Evolutionary conservation across 2,329 filamentous ascomycete genomes (phyloP), one percentile per base, ranked within the genome.

Genomic region (Kalmusia sp.): DNA sequence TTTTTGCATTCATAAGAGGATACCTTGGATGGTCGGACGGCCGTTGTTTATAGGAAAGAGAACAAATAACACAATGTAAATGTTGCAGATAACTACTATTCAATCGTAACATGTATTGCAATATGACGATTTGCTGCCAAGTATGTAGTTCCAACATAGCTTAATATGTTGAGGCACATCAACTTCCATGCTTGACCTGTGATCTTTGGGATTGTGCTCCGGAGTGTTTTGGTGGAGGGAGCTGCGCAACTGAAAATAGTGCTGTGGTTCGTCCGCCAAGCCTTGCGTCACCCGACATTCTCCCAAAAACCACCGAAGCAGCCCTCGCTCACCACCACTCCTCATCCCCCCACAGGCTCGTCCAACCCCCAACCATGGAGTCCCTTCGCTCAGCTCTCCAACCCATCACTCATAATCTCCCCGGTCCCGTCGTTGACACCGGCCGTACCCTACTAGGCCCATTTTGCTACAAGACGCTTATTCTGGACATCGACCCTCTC

Each of bases 391-490:
- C 72, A 22, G 51, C 76, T 46, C 69, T 80, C 51, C 74, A 76
- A 40, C 77, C 77, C 52, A 69, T 80, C 40, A 80, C 77, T 4
- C 75, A 77, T 56, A 77, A 78, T 57, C 77, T 81, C 33, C 73
- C 73, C 6, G 57, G 60, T n/a, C 73, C 73, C 35, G 61, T 76
- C 55, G 65, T 61, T 22, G 63, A 72, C 30, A 53, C 69, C 0
- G 73, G 72, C 40, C 60, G 62, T 58, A 63, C 61, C 59, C 87
- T 99, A 73, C 84, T 99, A 67, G 93, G 93, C 72, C 77, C 76
- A n/a, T 64, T 82, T 56, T 99, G 95, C 86, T 96, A 98, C 85
- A 85, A 88, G 70, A 86, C 87, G 14, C 86, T 99, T 45, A 78
- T 99, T 59, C 87, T 95, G 69, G 88, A 97, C 69, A 83, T 99